A percentile compares a stretch with the other conserved stretches of the same genome.
phyloP scores from a whole-genome alignment of 1,139 yeast genomes.

The Hyphopichia wangnamkhiaoensis region DNA sequence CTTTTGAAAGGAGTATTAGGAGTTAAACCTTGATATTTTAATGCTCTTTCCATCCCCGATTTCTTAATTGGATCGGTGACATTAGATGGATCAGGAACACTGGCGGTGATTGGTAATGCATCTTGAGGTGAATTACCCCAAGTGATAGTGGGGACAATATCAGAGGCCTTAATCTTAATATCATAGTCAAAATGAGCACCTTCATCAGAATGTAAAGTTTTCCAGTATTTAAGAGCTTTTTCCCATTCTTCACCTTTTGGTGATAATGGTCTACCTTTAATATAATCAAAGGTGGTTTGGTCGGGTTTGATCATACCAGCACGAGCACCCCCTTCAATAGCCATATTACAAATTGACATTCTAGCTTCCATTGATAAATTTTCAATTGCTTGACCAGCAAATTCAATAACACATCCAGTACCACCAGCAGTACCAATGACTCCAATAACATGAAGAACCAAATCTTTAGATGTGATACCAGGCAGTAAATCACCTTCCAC shows the following conservation, averaged over 20 bases:
- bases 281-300: conserved; percentile 79
- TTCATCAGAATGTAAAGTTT: conserved; percentile 78
- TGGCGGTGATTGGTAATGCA: conserved; percentile 89
- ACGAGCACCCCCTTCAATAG: conserved; percentile 98
- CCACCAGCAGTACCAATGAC: conserved; percentile 99
- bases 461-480: conserved; percentile 94
- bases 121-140: conserved; percentile 99
- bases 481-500: conserved; percentile 81
- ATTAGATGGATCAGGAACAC: conserved; percentile 84
- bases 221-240: conserved; percentile 91
- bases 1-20: conserved; percentile 80
- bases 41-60: conserved; percentile 87
- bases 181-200: conserved; percentile 89
- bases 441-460: conserved; percentile 91
- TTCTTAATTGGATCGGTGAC: conserved; percentile 73
- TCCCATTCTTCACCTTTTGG: conserved; percentile 95
- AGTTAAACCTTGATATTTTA: conserved; percentile 84
- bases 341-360: conserved; percentile 99
- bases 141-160: conserved; percentile 92
- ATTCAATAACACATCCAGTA: conserved; percentile 95
- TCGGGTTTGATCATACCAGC: conserved; percentile 99
- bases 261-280: conserved; percentile 91
- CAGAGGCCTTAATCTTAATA: conserved; percentile 76
- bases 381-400: conserved; percentile 93
- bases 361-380: conserved; percentile 95